Evolutionary conservation across 2,329 filamentous ascomycete genomes (phyloP).

Genomic region (Arthrinium puccinioides): DNA sequence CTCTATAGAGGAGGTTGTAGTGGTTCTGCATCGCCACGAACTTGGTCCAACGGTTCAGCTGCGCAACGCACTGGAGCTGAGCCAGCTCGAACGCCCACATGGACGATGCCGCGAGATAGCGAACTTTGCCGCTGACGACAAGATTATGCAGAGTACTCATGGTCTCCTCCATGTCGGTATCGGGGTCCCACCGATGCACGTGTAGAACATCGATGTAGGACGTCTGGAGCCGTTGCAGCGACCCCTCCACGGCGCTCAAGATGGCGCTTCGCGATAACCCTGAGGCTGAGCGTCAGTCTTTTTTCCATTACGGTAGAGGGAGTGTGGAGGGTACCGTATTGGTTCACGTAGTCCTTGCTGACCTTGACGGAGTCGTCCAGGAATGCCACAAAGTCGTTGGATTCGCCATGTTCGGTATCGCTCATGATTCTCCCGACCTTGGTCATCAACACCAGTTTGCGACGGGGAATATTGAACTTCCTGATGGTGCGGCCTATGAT

Average conservation of each 20-base stretch:
- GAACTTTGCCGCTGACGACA: conserved; percentile 1
- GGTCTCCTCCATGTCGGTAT: background rate
- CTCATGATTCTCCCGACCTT: background rate
- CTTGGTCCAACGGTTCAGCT: conserved; percentile 47
- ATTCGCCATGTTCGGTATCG: background rate
- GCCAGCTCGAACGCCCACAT: conserved; percentile 39
- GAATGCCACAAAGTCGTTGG: background rate
- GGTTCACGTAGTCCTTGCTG: background rate
- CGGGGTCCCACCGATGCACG: background rate
- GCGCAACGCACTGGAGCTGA: conserved; percentile 41
- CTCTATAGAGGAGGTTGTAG: conserved; percentile 47
- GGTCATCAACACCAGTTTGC: background rate
- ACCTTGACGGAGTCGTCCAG: background rate
- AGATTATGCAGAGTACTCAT: conserved; percentile 1
- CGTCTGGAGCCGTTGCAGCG: background rate
- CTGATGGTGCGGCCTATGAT: background rate
- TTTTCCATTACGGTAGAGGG: too few species aligned
- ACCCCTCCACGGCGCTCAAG: background rate
- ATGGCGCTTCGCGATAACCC: background rate
- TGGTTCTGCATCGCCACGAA: conserved; percentile 48
- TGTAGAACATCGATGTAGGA: background rate
- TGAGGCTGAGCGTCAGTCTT: too few species aligned
- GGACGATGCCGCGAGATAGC: conserved; percentile 6
- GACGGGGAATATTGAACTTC: background rate
- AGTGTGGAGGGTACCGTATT: background rate